Base-by-base conservation (phyloP, 805 yeast genomes). In the Kuraishia piskuri region DNA sequence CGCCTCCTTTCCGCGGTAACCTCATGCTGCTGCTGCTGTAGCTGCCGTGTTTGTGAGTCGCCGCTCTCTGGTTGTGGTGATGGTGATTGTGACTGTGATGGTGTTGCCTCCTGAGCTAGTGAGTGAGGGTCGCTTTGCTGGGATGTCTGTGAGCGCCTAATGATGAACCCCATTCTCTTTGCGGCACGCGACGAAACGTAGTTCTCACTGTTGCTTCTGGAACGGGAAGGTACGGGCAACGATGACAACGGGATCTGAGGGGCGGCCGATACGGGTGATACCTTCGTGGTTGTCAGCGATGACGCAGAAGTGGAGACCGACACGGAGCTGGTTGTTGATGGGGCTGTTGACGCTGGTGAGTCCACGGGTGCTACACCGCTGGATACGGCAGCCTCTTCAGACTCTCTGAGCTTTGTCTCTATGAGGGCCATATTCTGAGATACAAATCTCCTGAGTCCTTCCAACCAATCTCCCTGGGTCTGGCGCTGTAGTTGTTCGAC, bases 121-220 rank as follows among this genome's bases (percentile, higher is more conserved):
- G 17, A 31, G 17, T 31, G 40, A 31, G 40, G 40, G 17, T 31
- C 40, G 40, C 40, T 31, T 31, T 31, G 40, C 40, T 31, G 40
- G 3, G 40, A 31, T 7, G 40, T 31, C 23, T 56, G 44, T 37
- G 58, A 63, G 47, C 64, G 75, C 53, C 78, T 80, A 52, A 80
- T 78, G 44, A 86, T 81, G 52, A 86, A 77, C 0, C 91, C 92
- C 90, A 84, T 86, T 57, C 92, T 72, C 62, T 86, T 81, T 0
- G 88, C 80, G 3, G 89, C 88, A 53, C 82, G 75, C n/a, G 86
- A 76, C 7, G 83, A 72, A n/a, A 70, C 71, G 31, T 70, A 64
- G 46, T 71, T 69, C 54, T 76, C 78, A 1, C 79, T 66, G 20
- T 68, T 68, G 49, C 72, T 68, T 50, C 76, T 48, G 46, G 61